Evolutionary conservation across 805 yeast species (phyloP).

Genomic region (Hemisphaericaspora nanyangensis): DNA sequence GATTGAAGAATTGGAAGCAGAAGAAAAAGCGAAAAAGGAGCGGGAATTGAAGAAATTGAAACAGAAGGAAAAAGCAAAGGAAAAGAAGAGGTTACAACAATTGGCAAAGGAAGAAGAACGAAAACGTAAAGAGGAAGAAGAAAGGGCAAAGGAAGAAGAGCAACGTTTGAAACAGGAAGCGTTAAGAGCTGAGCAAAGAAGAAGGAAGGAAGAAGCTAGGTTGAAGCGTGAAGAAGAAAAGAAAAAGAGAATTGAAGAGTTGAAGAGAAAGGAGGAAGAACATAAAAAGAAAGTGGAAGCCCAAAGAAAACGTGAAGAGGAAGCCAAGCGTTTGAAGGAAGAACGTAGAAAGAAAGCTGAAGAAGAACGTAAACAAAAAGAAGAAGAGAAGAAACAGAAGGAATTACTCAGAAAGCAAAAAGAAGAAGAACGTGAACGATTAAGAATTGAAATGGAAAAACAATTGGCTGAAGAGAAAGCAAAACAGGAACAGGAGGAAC

Average conservation of each 20-base stretch:
- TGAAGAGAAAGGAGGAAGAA: conserved; percentile 30
- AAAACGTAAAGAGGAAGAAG: conserved; percentile 51
- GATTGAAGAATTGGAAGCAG: conserved; percentile 67
- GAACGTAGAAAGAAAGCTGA: conserved; percentile 22
- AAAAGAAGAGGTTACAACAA: conserved; percentile 61
- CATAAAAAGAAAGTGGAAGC: conserved; percentile 27
- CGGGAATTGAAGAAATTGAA: conserved; percentile 62
- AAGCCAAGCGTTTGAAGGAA: conserved; percentile 21
- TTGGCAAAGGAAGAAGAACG: conserved; percentile 61
- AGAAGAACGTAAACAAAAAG: conserved; percentile 20
- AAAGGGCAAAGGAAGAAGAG: conserved; percentile 35
- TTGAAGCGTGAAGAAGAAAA: conserved; percentile 47
- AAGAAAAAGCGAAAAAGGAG: conserved; percentile 59
- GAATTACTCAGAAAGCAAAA: conserved; percentile 13
- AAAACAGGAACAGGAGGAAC: conserved; percentile 3
- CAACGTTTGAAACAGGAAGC: conserved; percentile 28
- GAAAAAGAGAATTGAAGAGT: conserved; percentile 37
- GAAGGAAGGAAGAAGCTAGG: conserved; percentile 35
- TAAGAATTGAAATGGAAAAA: conserved; percentile 10
- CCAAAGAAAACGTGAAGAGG: conserved; percentile 26
- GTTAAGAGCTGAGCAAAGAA: conserved; percentile 33
- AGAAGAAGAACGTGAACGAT: conserved; percentile 13
- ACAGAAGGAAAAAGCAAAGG: conserved; percentile 67
- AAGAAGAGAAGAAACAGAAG: conserved; percentile 21
- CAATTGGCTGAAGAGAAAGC: conserved; percentile 10